Percentiles rank a stretch among this genome's conserved stretches.
phyloP scores from a whole-genome alignment of 345 rosid species.

The Zanthoxylum bungeanum region DNA sequence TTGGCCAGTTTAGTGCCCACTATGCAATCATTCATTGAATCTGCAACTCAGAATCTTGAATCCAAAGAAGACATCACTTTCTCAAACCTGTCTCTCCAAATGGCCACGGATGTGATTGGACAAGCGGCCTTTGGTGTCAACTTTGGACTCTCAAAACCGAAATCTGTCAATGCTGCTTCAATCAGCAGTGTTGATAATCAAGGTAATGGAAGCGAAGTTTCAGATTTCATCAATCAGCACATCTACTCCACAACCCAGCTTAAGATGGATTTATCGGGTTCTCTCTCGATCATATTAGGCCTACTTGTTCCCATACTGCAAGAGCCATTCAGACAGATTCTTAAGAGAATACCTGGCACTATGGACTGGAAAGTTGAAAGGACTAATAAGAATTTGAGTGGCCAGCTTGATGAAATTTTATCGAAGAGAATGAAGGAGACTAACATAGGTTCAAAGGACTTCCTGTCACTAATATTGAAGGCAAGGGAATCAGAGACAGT shows the following conservation, averaged over 20 bases:
- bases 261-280: constrained; percentile 88
- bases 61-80: constrained; percentile 48
- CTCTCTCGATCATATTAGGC: constrained; percentile 74
- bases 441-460: constrained; percentile 57
- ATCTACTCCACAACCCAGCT: constrained; percentile 89
- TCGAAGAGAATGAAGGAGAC: constrained; percentile 52
- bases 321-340: constrained; percentile 79
- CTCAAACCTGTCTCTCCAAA: constrained; percentile 70
- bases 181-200: constrained; percentile 3
- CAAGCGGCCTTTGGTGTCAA: constrained; percentile 87
- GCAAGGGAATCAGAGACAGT: constrained; percentile 61
- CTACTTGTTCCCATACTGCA: constrained; percentile 70
- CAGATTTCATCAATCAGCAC: constrained; percentile 74
- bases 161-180: constrained; percentile 25
- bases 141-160: constrained; percentile 61
- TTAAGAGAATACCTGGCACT: constrained; percentile 80
- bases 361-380: constrained; percentile 81
- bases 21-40: constrained; percentile 64
- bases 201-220: constrained; percentile 38
- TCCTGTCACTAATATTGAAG: constrained; percentile 63
- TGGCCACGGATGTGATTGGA: constrained; percentile 87
- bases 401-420: constrained; percentile 73
- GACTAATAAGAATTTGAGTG: constrained; percentile 48
- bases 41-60: constrained; percentile 53
- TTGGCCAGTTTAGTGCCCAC: constrained; percentile 72